Conservation (phyloP, 148 eudicot species). For the Fagopyrum esculentum region DNA sequence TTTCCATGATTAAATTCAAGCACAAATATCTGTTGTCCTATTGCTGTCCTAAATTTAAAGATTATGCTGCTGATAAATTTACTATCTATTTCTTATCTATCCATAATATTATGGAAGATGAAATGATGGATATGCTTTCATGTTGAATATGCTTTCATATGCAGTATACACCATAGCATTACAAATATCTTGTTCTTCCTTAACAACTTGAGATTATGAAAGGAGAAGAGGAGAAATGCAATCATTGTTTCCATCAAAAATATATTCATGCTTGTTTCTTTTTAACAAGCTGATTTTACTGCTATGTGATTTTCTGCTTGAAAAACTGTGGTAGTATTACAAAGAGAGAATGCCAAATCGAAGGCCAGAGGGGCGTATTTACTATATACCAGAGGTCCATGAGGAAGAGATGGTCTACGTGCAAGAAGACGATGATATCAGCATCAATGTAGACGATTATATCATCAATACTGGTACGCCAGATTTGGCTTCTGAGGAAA, state of each 20-base stretch:
- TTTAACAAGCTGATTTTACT: too few relatives aligned
- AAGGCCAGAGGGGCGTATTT: not conserved
- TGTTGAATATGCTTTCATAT: not conserved
- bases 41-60: too few relatives aligned
- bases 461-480: not conserved
- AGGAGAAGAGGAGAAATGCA: not conserved
- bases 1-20: not conserved
- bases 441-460: too few relatives aligned
- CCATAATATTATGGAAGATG: too few relatives aligned
- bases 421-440: not conserved
- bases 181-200: not conserved
- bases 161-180: not conserved
- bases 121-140: not conserved
- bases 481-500: not conserved
- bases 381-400: not conserved
- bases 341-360: not conserved
- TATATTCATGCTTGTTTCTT: not conserved
- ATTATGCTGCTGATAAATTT: too few relatives aligned
- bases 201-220: not conserved
- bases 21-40: not conserved
- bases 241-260: too few relatives aligned
- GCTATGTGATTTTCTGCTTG: not conserved
- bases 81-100: too few relatives aligned
- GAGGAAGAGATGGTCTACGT: not conserved
- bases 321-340: not conserved